Evolutionary conservation across 305 asterid genomes (phyloP).

Genomic region (Fraxinus xanthoxyloides): DNA sequence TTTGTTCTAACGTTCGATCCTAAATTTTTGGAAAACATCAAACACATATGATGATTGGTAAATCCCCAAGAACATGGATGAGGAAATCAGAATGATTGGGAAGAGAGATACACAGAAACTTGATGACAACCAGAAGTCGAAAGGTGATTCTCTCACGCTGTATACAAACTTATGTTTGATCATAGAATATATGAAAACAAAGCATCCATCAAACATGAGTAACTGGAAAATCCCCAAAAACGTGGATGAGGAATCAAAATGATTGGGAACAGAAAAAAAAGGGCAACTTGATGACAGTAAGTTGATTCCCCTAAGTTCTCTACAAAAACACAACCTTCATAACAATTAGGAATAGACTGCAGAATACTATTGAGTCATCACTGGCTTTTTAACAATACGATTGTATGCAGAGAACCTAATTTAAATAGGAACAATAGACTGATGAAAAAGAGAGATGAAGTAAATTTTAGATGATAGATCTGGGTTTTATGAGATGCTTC

Average conservation of each 20-base stretch:
- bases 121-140: background rate
- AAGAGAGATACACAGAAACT: background rate
- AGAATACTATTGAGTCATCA: background rate
- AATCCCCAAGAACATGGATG: background rate
- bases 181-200: background rate
- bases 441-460: background rate
- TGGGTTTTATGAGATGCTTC: background rate
- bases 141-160: background rate
- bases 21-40: background rate
- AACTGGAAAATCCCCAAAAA: background rate
- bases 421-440: background rate
- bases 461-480: background rate
- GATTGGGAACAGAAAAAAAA: background rate
- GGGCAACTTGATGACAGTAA: background rate
- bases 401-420: background rate
- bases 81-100: background rate
- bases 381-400: background rate
- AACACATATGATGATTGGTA: background rate
- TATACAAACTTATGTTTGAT: background rate
- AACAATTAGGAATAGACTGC: background rate
- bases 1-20: background rate
- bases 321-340: background rate
- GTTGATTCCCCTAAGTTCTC: background rate
- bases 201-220: background rate
- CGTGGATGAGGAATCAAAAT: background rate